Evolutionary conservation across 2,329 filamentous ascomycete genomes (phyloP).

Genomic region (Fusarium aywerte): DNA sequence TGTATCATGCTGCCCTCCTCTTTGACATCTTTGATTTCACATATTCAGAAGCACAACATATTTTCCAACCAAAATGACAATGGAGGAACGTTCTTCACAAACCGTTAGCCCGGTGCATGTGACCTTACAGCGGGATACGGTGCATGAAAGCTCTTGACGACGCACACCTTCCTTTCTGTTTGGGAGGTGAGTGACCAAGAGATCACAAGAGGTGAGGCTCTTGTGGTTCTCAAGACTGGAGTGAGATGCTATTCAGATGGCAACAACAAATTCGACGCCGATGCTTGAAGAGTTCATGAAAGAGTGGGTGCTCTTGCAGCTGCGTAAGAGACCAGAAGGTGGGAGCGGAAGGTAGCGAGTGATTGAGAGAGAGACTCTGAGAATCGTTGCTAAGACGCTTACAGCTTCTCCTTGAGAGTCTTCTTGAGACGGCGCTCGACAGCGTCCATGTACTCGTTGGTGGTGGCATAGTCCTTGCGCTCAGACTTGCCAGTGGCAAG

Average conservation of each 20-base stretch:
- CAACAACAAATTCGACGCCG: slow-evolving; percentile 29
- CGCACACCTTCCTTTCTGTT: slow-evolving; percentile 13
- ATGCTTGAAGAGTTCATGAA: slow-evolving; percentile 23
- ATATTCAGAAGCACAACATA: slow-evolving; percentile 35
- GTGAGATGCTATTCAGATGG: slow-evolving; percentile 25
- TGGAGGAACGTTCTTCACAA: slow-evolving; percentile 39
- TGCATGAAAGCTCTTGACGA: slow-evolving; percentile 38
- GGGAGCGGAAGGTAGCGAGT: slow-evolving; percentile 16
- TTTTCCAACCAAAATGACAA: slow-evolving; percentile 33
- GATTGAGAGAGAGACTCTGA: slow-evolving; percentile 6
- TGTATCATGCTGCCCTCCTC: slow-evolving; percentile 32
- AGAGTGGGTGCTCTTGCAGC: slow-evolving; percentile 25
- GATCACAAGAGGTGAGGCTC: slow-evolving; percentile 15
- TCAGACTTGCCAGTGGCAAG: slow-evolving; percentile 90
- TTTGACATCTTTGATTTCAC: slow-evolving; percentile 31
- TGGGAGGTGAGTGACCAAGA: slow-evolving; percentile 5
- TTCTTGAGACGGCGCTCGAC: slow-evolving; percentile 90
- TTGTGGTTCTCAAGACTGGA: slow-evolving; percentile 12
- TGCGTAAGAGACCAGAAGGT: slow-evolving; percentile 26
- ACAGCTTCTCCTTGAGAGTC: slow-evolving; percentile 82
- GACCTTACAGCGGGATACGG: slow-evolving; percentile 25
- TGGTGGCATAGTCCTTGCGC: slow-evolving; percentile 88
- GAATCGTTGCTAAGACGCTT: slow-evolving; percentile 42
- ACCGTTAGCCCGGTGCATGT: slow-evolving; percentile 33
- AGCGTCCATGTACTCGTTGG: slow-evolving; percentile 88